These are phyloP conservation scores for Ophiostoma angusticollis DNA, from an alignment of 2,329 filamentous ascomycete species.

Conservation along the genomic window DNA sequence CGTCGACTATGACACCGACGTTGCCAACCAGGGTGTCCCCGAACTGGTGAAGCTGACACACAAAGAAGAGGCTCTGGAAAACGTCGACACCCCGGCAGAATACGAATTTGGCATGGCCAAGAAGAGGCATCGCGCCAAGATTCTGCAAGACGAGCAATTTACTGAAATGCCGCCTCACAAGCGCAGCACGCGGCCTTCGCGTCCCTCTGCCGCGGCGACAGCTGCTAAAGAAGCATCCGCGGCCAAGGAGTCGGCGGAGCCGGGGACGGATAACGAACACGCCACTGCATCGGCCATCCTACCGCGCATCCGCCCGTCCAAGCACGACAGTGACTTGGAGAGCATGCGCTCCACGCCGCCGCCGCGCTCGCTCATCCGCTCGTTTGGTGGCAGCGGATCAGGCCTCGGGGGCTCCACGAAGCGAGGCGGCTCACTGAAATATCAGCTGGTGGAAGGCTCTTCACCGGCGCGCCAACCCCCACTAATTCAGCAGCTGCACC, in stretches of 20 bases:
- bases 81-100: conserved; percentile 61
- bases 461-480: conserved; percentile 38
- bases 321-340: conserved; percentile 44
- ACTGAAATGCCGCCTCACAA: conserved; percentile 48
- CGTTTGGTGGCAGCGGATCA: conserved; percentile 28
- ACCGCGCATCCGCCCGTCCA: conserved; percentile 50
- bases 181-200: conserved; percentile 31
- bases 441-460: conserved; percentile 47
- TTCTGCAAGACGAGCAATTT: conserved; percentile 62
- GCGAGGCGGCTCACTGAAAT: conserved; percentile 41
- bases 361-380: conserved; percentile 27
- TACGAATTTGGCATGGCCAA: conserved; percentile 59
- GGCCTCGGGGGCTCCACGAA: conserved; percentile 29
- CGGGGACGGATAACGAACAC: conserved; percentile 34
- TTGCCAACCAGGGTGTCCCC: conserved; percentile 58
- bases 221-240: conserved; percentile 12
- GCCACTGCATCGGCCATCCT: conserved; percentile 37
- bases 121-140: conserved; percentile 60
- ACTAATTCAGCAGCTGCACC: conserved; percentile 13
- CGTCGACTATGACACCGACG: conserved; percentile 50
- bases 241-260: conserved; percentile 13
- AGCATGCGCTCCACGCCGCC: conserved; percentile 41
- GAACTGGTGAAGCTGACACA: conserved; percentile 50
- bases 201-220: conserved; percentile 12
- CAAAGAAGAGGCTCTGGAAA: conserved; percentile 55